Conservation (phyloP, 192 early-diverging fungal species). For the Helicostylum pulchrum region DNA sequence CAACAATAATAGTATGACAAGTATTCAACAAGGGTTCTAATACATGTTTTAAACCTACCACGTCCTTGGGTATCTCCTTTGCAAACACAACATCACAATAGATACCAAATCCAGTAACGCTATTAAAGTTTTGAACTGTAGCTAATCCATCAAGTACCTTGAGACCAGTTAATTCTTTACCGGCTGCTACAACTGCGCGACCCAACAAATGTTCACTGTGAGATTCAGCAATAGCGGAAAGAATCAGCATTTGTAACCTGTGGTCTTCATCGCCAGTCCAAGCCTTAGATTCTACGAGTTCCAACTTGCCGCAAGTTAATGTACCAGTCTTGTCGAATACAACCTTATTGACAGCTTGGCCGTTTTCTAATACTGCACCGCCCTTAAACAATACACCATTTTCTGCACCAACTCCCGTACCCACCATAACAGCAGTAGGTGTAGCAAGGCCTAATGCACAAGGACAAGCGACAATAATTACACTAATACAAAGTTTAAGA, state of each 20-base stretch:
- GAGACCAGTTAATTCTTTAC: slow-evolving; percentile 38
- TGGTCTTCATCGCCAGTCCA: background rate
- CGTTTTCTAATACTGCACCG: slow-evolving; percentile 79
- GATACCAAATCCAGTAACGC: slow-evolving; percentile 45
- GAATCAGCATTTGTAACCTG: slow-evolving; percentile 10
- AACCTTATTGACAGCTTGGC: slow-evolving; percentile 76
- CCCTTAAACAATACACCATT: slow-evolving; percentile 97
- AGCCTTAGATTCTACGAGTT: slow-evolving; percentile 51
- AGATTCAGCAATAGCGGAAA: slow-evolving; percentile 74
- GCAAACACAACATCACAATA: slow-evolving; percentile 27
- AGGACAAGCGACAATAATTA: slow-evolving; percentile 96
- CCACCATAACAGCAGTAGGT: slow-evolving; percentile 98
- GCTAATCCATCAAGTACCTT: slow-evolving; percentile 37
- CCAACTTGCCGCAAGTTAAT: slow-evolving; percentile 72
- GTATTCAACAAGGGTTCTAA: background rate
- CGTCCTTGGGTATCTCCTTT: background rate
- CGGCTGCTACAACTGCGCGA: slow-evolving; percentile 64
- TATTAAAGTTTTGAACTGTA: slow-evolving; percentile 57
- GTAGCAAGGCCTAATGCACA: slow-evolving; percentile 95
- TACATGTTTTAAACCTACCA: background rate
- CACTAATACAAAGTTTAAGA: slow-evolving; percentile 88
- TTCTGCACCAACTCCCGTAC: slow-evolving; percentile 93
- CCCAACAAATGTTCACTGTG: slow-evolving; percentile 90
- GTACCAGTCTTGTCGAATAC: slow-evolving; percentile 99
- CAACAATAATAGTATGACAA: slow-evolving; percentile 56